Base-by-base conservation (phyloP, 2,329 filamentous ascomycete genomes). In the Byssoonygena ceratinophila region DNA sequence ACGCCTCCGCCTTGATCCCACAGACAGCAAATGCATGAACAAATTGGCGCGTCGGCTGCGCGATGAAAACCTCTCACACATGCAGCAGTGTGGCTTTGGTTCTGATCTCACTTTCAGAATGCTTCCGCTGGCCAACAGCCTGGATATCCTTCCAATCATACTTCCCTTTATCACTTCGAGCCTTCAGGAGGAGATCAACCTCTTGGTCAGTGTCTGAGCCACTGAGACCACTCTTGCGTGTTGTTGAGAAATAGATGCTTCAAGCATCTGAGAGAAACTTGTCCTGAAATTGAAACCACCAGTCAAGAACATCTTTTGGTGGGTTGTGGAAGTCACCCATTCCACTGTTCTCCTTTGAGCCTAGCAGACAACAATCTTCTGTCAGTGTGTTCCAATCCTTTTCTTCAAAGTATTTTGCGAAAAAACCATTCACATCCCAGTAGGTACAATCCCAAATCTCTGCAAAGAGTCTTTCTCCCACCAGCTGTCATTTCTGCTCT, bases 1-100 rank as follows among this genome's bases (percentile, higher is more conserved):
- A 69, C 14, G 60, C 54, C 54, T 63, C 59, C 59, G 66, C 62
- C 25, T 36, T 49, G 25, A 32, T 46, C 9, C 59, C 55, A 43
- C 52, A 56, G 23, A 64, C 31, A 4, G 65, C 58, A 59, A 68
- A 67, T 12, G 57, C 57, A 57, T 62, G 62, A 9, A 68, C 50
- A 51, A 65, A 67, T 52, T 59, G 58, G 14, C 60, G 61, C 4
- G 60, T 63, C 7, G 60, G 63, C 59, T 68, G 60, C 53, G 51
- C 48, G 12, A 11, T 18, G 32, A 57, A 54, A 23, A 55, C 52
- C 2, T 54, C 55, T 6, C 45, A 49, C 34, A 57, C 52, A 39
- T 60, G 56, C 9, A 60, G 48, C 11, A 59, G 40, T 22, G 50
- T 51, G n/a, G 18, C 25, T 52, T 60, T 57, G n/a, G 29, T 39